These are phyloP conservation scores for Dictyophora rubrovolvata DNA, from an alignment of 768 basidiomycete species.

Conservation along the genomic window DNA sequence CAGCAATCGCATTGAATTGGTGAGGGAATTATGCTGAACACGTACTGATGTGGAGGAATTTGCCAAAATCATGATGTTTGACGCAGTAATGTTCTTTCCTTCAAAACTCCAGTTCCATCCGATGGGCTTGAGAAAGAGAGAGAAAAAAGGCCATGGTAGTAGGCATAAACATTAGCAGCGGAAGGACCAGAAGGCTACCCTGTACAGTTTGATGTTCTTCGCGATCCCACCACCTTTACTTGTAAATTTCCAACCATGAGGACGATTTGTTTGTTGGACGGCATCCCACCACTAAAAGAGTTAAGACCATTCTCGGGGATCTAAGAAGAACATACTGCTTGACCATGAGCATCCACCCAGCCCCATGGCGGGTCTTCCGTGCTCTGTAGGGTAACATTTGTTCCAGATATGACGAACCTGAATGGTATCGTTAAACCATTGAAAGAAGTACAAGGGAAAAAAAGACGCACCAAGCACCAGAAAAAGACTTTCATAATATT, in stretches of 20 bases:
- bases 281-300: conserved; percentile 48
- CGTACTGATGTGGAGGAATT: conserved; percentile 24
- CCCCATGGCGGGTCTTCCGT: conserved; percentile 47
- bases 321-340: conserved; percentile 18
- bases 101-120: conserved; percentile 49
- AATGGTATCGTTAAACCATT: background rate
- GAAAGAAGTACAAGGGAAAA: background rate
- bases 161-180: conserved; percentile 10
- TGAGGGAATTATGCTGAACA: background rate
- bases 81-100: conserved; percentile 35
- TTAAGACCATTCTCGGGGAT: background rate
- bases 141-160: background rate
- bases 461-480: background rate
- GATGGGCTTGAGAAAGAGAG: conserved; percentile 30
- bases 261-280: conserved; percentile 40
- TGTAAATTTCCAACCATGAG: conserved; percentile 44
- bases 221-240: conserved; percentile 46
- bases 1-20: conserved; percentile 3
- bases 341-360: conserved; percentile 56
- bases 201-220: conserved; percentile 42
- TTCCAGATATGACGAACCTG: conserved; percentile 47
- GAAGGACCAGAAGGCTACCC: conserved; percentile 11
- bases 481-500: conserved; percentile 5
- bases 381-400: conserved; percentile 49
- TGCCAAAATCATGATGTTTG: conserved; percentile 46